phyloP scores from a whole-genome alignment of 305 asterid genomes.

The Solanum chacoense region DNA sequence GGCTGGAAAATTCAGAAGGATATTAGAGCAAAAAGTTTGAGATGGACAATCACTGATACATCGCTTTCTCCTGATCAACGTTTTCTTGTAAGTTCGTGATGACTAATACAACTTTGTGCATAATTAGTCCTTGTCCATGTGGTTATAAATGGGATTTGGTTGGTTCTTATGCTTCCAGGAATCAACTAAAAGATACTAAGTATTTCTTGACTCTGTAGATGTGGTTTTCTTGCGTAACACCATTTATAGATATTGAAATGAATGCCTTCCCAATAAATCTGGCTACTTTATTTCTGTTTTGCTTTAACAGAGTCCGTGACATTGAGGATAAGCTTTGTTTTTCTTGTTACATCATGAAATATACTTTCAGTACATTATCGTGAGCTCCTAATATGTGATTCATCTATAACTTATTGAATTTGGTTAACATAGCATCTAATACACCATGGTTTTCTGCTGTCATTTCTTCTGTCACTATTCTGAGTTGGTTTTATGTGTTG shows the following conservation, averaged over 20 bases:
- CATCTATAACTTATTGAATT: neutral
- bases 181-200: neutral
- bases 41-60: slow-evolving; percentile 82
- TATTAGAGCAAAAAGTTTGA: slow-evolving; percentile 51
- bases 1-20: slow-evolving; percentile 74
- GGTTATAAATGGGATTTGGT: neutral
- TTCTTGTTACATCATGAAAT: neutral
- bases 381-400: neutral
- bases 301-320: neutral
- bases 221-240: neutral
- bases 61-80: slow-evolving; percentile 64
- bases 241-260: neutral
- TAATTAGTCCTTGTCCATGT: neutral
- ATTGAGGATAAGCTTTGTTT: neutral
- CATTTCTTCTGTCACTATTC: neutral
- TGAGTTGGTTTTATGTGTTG: slow-evolving; percentile 8
- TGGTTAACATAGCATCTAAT: neutral
- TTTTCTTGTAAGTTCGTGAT: slow-evolving; percentile 54
- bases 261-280: neutral
- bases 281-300: neutral
- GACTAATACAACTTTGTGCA: neutral
- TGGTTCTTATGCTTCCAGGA: neutral
- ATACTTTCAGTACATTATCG: neutral
- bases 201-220: neutral
- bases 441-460: neutral